Percentiles rank a stretch among this genome's conserved stretches.
phyloP scores from a whole-genome alignment of 2,329 filamentous ascomycete genomes.

The Pseudogymnoascus sp. region DNA sequence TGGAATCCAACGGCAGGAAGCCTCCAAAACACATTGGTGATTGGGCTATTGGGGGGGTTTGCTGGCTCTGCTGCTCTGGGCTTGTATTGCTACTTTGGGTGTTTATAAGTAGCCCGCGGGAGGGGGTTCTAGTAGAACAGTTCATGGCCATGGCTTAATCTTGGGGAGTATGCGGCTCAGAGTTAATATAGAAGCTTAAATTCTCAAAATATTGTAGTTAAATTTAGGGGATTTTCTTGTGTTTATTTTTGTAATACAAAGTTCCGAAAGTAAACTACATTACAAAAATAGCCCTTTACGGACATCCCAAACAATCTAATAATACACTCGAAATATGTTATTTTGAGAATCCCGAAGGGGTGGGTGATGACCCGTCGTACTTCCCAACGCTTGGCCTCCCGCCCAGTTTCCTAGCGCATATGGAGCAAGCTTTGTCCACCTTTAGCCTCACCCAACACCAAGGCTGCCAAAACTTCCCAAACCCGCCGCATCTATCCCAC shows the following conservation, averaged over 20 bases:
- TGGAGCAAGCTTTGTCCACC: not conserved
- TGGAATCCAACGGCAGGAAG: not conserved
- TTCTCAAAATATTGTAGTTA: not conserved
- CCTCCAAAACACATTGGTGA: not conserved
- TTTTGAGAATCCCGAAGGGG: not conserved
- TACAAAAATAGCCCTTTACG: not conserved
- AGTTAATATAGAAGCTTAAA: not conserved
- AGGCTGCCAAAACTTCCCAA: constrained; percentile 6
- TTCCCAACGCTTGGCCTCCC: not conserved
- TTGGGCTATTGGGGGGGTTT: not conserved
- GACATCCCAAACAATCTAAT: not conserved
- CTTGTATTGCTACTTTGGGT: not conserved
- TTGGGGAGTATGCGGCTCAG: not conserved
- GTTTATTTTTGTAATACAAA: not conserved
- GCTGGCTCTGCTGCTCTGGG: not conserved
- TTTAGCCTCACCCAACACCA: constrained; percentile 3
- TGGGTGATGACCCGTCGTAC: not conserved
- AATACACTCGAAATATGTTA: not conserved
- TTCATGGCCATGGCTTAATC: not conserved
- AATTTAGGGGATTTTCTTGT: not conserved
- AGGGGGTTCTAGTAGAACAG: not conserved
- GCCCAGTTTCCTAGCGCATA: not conserved
- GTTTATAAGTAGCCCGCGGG: not conserved
- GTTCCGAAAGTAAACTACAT: not conserved
- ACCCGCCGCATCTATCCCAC: constrained; percentile 1